Percentiles rank a stretch among this genome's conserved stretches.
These are phyloP conservation scores for Rhododendron henanense DNA, from an alignment of 148 eudicot genomes.

Conservation along the genomic window DNA sequence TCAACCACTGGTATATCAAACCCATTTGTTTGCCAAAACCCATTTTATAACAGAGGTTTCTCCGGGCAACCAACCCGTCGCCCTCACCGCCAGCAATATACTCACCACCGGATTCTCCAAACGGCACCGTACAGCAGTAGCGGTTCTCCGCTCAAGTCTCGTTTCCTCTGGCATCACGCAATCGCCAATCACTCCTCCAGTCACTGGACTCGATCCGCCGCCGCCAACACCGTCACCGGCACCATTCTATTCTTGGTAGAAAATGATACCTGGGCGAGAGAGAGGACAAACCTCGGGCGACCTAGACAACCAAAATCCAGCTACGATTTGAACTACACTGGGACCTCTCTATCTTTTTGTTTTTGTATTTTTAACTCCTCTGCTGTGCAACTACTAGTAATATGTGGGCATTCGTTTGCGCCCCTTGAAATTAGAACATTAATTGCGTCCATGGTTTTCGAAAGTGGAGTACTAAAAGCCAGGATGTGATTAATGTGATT, in stretches of 20 bases:
- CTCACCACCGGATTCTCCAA: constrained; percentile 18
- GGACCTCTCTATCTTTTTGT: not conserved
- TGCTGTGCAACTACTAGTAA: not conserved
- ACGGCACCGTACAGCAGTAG: constrained; percentile 21
- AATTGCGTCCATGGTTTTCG: not conserved
- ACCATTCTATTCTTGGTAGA: constrained; percentile 36
- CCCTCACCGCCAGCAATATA: not conserved
- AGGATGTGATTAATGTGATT: too few relatives aligned
- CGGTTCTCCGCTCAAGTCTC: not conserved
- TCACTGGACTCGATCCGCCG: not conserved
- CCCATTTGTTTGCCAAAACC: too few relatives aligned
- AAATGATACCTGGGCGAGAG: too few relatives aligned
- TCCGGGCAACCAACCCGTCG: not conserved
- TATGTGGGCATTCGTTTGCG: not conserved
- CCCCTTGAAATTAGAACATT: not conserved
- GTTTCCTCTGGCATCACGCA: not conserved
- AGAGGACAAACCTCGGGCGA: not conserved
- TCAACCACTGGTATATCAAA: too few relatives aligned
- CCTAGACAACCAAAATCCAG: not conserved
- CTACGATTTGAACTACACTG: not conserved
- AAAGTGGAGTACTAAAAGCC: too few relatives aligned
- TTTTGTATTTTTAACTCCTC: not conserved
- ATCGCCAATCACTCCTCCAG: not conserved
- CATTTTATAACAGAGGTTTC: too few relatives aligned
- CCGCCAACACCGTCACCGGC: constrained; percentile 24